Percentiles rank a stretch among this genome's conserved stretches.
Evolutionary conservation across 192 early-diverging fungal genomes (phyloP).

Genomic region (Entophlyctis luteolus): DNA sequence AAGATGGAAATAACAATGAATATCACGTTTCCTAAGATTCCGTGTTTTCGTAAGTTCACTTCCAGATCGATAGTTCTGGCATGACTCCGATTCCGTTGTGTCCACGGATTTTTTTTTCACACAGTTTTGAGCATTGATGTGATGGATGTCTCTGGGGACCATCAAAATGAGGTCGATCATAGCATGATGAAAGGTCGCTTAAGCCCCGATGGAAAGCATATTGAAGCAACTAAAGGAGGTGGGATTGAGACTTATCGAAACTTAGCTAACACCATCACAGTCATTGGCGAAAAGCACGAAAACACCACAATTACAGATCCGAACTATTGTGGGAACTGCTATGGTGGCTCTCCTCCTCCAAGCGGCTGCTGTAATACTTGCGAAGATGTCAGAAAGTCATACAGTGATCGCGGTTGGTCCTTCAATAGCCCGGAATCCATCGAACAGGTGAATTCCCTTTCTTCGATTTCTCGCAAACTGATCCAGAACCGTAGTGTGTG

Average conservation of each 20-base stretch:
- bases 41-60: conserved; percentile 75
- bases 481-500: conserved; percentile 56
- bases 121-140: conserved; percentile 91
- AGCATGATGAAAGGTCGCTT: conserved; percentile 80
- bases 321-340: conserved; percentile 83
- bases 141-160: conserved; percentile 89
- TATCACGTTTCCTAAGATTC: conserved; percentile 86
- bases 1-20: conserved; percentile 86
- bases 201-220: conserved; percentile 57
- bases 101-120: too few relatives aligned
- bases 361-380: conserved; percentile 93
- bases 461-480: background rate
- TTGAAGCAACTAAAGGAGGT: conserved; percentile 62
- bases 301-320: conserved; percentile 22
- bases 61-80: too few relatives aligned
- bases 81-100: too few relatives aligned
- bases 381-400: conserved; percentile 82
- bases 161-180: conserved; percentile 73
- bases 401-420: conserved; percentile 78
- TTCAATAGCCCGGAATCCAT: conserved; percentile 69
- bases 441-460: conserved; percentile 64
- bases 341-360: conserved; percentile 65
- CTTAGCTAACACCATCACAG: too few relatives aligned
- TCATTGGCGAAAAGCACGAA: conserved; percentile 24
- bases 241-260: too few relatives aligned